Conservation (phyloP, 2,329 filamentous ascomycete genomes). For the Diaporthe citrichinensis region DNA sequence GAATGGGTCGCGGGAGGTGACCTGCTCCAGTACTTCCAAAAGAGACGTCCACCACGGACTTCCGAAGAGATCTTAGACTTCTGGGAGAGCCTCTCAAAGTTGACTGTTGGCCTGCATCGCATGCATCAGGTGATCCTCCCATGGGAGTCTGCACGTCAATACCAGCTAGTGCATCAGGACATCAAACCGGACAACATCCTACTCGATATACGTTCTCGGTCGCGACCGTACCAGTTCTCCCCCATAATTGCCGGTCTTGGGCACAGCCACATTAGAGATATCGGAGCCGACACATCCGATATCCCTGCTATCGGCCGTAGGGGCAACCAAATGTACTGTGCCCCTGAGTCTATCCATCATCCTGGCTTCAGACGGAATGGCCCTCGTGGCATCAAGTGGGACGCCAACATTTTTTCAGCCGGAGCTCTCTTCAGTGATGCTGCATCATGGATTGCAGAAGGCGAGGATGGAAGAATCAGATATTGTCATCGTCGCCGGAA, state of each 20-base stretch:
- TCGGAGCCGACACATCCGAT: neutral
- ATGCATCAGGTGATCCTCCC: neutral
- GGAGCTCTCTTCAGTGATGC: slow-evolving; percentile 2
- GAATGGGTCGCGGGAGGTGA: neutral
- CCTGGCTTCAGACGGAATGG: neutral
- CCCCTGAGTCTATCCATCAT: slow-evolving; percentile 7
- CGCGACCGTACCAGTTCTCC: neutral
- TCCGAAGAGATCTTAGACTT: neutral
- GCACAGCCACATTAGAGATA: neutral
- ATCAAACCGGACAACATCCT: slow-evolving; percentile 39
- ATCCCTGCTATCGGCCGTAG: neutral
- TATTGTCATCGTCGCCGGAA: neutral
- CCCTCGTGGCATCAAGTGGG: neutral
- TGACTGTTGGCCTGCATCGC: neutral
- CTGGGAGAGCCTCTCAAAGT: neutral
- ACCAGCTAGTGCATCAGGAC: slow-evolving; percentile 6
- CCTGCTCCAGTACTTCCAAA: neutral
- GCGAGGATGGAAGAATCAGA: neutral
- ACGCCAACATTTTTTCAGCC: slow-evolving; percentile 1
- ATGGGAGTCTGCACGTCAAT: neutral
- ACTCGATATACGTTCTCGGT: slow-evolving; percentile 26
- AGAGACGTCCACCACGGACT: neutral
- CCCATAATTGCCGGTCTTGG: neutral
- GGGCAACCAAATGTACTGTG: slow-evolving; percentile 1
- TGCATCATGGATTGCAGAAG: neutral